Percentiles rank a stretch among this genome's conserved stretches.
phyloP scores from a whole-genome alignment of 805 yeast genomes.

The Sungouiozyma ichnusensis region DNA sequence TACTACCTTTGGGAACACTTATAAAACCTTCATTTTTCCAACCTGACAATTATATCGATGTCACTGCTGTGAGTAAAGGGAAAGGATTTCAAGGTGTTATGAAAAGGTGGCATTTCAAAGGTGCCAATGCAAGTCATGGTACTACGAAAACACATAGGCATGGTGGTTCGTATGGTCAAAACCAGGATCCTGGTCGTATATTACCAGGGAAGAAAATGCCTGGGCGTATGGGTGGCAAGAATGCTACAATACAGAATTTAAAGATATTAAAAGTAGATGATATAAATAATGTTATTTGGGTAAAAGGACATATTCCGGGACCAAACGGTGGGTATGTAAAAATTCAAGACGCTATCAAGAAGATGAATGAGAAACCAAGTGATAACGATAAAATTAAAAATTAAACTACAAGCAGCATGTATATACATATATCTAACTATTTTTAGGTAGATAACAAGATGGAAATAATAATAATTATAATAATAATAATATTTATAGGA shows the following conservation, averaged over 20 bases:
- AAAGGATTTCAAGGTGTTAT: conserved; percentile 97
- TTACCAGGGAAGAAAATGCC: conserved; percentile 98
- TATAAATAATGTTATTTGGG: conserved; percentile 67
- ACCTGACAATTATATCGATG: conserved; percentile 75
- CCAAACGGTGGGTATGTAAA: conserved; percentile 66
- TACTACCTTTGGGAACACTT: conserved; percentile 68
- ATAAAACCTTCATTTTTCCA: conserved; percentile 76
- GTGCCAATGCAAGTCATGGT: conserved; percentile 93
- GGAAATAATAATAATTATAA: background rate
- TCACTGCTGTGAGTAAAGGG: conserved; percentile 74
- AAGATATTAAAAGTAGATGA: conserved; percentile 72
- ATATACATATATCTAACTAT: background rate
- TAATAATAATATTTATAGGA: too few relatives aligned
- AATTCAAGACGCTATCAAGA: conserved; percentile 69
- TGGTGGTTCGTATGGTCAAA: conserved; percentile 95
- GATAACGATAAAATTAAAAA: background rate
- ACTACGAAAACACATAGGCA: conserved; percentile 86
- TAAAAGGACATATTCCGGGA: conserved; percentile 89
- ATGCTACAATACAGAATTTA: conserved; percentile 64
- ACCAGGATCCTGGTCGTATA: conserved; percentile 92
- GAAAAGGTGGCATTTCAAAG: conserved; percentile 86
- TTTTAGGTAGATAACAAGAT: background rate
- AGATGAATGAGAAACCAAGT: conserved; percentile 4
- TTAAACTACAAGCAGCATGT: background rate
- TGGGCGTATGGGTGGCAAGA: conserved; percentile 83